These are phyloP conservation scores for Fusarium circinatum DNA, from an alignment of 2,329 filamentous ascomycete genomes.

Conservation along the genomic window DNA sequence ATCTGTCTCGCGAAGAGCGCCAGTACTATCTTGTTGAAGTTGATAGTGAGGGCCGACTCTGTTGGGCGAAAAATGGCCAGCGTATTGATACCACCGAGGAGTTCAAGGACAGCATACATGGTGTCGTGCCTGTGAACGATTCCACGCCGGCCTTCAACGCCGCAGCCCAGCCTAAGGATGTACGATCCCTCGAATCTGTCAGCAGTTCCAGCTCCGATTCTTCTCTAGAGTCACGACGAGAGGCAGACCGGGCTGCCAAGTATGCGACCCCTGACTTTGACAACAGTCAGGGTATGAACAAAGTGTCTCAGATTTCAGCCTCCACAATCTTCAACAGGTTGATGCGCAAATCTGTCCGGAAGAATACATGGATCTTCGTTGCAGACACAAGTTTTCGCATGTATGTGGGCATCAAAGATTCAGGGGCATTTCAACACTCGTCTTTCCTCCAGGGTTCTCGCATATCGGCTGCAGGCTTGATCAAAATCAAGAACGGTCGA, in stretches of 20 bases:
- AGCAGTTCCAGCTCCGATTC: constrained; percentile 49
- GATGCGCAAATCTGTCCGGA: constrained; percentile 80
- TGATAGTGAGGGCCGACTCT: constrained; percentile 77
- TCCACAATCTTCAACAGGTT: constrained; percentile 82
- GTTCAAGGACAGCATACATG: constrained; percentile 83
- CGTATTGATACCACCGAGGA: constrained; percentile 79
- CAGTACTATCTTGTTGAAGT: constrained; percentile 83
- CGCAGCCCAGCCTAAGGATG: constrained; percentile 22
- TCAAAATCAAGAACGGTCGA: constrained; percentile 85
- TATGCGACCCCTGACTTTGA: constrained; percentile 74
- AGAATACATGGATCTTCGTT: constrained; percentile 95
- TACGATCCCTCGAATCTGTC: constrained; percentile 19
- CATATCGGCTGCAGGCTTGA: constrained; percentile 83
- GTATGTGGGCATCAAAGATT: constrained; percentile 90
- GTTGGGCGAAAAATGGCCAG: constrained; percentile 85
- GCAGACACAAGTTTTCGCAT: constrained; percentile 86
- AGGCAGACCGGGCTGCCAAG: constrained; percentile 69
- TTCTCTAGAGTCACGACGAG: constrained; percentile 58
- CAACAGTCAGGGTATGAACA: constrained; percentile 64
- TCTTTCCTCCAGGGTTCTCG: constrained; percentile 79
- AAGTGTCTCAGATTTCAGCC: constrained; percentile 72
- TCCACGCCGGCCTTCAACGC: constrained; percentile 63
- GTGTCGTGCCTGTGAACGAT: constrained; percentile 72
- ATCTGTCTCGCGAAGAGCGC: constrained; percentile 84
- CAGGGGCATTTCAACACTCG: constrained; percentile 89